Percentiles rank a stretch among this genome's conserved stretches.
Evolutionary conservation across 805 yeast species (phyloP).

Genomic region (Hanseniaspora pseudoguilliermondii): DNA sequence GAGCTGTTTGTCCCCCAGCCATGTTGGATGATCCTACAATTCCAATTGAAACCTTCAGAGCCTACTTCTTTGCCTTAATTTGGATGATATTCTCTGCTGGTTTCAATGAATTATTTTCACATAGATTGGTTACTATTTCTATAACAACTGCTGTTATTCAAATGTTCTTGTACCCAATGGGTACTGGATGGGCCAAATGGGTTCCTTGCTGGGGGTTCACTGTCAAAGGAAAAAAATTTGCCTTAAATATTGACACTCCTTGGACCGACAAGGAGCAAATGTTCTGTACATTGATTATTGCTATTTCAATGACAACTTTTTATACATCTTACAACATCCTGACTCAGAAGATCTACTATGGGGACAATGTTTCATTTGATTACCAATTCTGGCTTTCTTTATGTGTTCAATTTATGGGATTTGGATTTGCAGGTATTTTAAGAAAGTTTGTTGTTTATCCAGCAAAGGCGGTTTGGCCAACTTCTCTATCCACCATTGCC

Average conservation of each 20-base stretch:
- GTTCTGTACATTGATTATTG: slow-evolving; percentile 39
- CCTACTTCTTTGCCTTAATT: slow-evolving; percentile 28
- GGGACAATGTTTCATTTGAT: slow-evolving; percentile 30
- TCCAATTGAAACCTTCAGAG: slow-evolving; percentile 39
- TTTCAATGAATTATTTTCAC: slow-evolving; percentile 44
- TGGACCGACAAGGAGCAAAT: slow-evolving; percentile 56
- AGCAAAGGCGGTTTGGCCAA: slow-evolving; percentile 52
- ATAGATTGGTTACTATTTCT: slow-evolving; percentile 39
- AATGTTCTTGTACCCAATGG: slow-evolving; percentile 36
- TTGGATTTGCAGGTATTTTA: slow-evolving; percentile 51
- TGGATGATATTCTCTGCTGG: slow-evolving; percentile 44
- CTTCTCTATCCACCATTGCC: slow-evolving; percentile 45
- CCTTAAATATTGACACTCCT: slow-evolving; percentile 46
- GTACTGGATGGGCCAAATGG: slow-evolving; percentile 30
- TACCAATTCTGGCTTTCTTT: slow-evolving; percentile 39
- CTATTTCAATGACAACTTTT: slow-evolving; percentile 28
- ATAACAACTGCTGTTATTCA: slow-evolving; percentile 35
- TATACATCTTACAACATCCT: slow-evolving; percentile 31
- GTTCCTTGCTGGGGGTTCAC: slow-evolving; percentile 38
- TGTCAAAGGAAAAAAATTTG: slow-evolving; percentile 29
- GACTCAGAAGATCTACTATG: slow-evolving; percentile 26
- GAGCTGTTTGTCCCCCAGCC: slow-evolving; percentile 43
- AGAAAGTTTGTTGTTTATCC: slow-evolving; percentile 49
- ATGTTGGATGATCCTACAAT: slow-evolving; percentile 33
- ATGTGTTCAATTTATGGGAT: slow-evolving; percentile 53